A percentile compares a stretch with the other conserved stretches of the same genome.
Evolutionary conservation across 768 basidiomycete species (phyloP).

Genomic region (Ramaria rubella): DNA sequence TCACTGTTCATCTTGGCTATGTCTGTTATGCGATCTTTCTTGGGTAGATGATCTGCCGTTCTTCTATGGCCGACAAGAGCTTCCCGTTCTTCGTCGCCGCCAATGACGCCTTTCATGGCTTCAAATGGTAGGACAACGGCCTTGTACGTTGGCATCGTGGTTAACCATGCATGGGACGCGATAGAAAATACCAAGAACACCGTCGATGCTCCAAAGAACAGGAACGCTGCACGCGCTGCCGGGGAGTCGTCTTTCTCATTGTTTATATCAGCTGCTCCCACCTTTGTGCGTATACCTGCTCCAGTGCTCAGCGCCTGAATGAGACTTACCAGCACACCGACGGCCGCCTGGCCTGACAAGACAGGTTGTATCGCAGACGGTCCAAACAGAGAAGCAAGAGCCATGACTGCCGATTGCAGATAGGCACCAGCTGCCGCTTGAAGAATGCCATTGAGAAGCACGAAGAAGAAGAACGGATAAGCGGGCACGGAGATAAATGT

Average conservation of each 20-base stretch:
- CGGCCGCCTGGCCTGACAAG: constrained; percentile 80
- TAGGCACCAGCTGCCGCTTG: constrained; percentile 65
- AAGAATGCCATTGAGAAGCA: constrained; percentile 50
- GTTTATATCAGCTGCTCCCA: constrained; percentile 16
- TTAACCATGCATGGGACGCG: constrained; percentile 51
- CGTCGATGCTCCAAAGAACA: constrained; percentile 68
- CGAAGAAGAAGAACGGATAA: constrained; percentile 56
- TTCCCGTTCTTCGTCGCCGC: constrained; percentile 27
- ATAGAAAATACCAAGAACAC: constrained; percentile 53
- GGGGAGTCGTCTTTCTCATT: constrained; percentile 23
- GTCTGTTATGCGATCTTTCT: constrained; percentile 40
- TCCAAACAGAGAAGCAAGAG: constrained; percentile 78
- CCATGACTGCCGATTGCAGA: constrained; percentile 70
- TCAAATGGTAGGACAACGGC: constrained; percentile 45
- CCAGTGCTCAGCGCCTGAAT: constrained; percentile 66
- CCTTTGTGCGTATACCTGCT: constrained; percentile 40
- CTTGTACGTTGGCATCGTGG: constrained; percentile 53
- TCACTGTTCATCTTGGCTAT: constrained; percentile 58
- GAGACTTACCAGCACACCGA: constrained; percentile 73
- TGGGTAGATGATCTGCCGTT: constrained; percentile 14
- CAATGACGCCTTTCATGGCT: constrained; percentile 20
- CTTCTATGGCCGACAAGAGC: constrained; percentile 31
- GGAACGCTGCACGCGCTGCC: constrained; percentile 59
- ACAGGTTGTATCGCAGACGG: constrained; percentile 62
- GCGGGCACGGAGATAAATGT: constrained; percentile 52